phyloP scores from a whole-genome alignment of 139 green algal species.

The Zygnema cylindricum region DNA sequence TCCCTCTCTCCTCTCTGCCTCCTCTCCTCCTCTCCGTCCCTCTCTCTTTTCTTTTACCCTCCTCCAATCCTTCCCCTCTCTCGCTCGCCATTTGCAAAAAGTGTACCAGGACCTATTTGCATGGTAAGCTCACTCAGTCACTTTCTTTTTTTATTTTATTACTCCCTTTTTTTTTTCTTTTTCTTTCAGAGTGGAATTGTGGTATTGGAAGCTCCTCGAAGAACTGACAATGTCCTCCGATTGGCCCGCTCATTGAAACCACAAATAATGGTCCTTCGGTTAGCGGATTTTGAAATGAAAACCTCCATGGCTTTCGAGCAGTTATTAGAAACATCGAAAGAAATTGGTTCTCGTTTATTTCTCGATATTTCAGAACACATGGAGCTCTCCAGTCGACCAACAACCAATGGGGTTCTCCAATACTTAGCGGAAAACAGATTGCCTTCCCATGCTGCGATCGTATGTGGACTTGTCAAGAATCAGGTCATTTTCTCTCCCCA shows the following conservation, averaged over 20 bases:
- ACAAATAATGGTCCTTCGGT: neutral
- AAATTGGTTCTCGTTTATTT: constrained; percentile 44
- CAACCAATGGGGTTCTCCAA: constrained; percentile 57
- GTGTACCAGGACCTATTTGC: too few relatives aligned
- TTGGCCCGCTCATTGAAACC: constrained; percentile 24
- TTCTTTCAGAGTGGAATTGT: neutral
- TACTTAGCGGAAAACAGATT: constrained; percentile 37
- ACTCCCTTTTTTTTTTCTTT: neutral
- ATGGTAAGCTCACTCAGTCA: too few relatives aligned
- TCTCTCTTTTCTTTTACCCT: neutral
- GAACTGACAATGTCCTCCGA: constrained; percentile 38
- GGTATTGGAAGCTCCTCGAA: constrained; percentile 37
- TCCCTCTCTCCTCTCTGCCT: too few relatives aligned
- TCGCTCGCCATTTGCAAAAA: too few relatives aligned
- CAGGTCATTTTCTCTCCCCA: constrained; percentile 20
- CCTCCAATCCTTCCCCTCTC: neutral
- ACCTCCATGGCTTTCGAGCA: constrained; percentile 20
- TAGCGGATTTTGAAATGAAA: constrained; percentile 38
- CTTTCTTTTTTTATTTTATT: too few relatives aligned
- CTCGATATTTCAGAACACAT: constrained; percentile 54
- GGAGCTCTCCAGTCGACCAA: constrained; percentile 45
- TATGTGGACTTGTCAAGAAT: constrained; percentile 57
- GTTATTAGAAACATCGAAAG: constrained; percentile 24
- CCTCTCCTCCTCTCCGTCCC: neutral
- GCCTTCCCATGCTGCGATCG: constrained; percentile 36